A percentile compares a stretch with the other conserved stretches of the same genome.
These are phyloP conservation scores for Epicoccum nigrum DNA, from an alignment of 2,329 filamentous ascomycete species.

Conservation along the genomic window DNA sequence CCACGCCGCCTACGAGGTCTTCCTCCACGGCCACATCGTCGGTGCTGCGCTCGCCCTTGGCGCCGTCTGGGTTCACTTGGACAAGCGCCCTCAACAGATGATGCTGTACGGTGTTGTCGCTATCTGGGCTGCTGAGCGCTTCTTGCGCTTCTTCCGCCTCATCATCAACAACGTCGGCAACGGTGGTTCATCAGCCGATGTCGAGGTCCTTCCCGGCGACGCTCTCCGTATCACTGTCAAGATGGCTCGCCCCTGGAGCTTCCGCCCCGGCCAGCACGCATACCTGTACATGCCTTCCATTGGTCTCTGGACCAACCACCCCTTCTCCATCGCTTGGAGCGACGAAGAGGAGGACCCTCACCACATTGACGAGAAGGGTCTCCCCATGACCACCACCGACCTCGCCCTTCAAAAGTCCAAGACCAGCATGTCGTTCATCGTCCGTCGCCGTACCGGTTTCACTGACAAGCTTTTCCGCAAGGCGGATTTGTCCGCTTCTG, in stretches of 20 bases:
- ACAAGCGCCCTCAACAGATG: constrained; percentile 62
- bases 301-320: constrained; percentile 76
- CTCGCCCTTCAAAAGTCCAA: constrained; percentile 55
- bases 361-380: constrained; percentile 51
- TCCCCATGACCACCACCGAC: constrained; percentile 59
- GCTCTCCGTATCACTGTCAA: constrained; percentile 75
- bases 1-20: constrained; percentile 80
- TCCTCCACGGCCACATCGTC: constrained; percentile 74
- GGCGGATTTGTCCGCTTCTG: constrained; percentile 61
- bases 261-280: constrained; percentile 76
- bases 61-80: constrained; percentile 71
- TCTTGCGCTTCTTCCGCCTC: constrained; percentile 64
- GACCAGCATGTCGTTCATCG: constrained; percentile 76
- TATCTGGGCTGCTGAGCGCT: constrained; percentile 72
- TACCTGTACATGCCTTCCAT: constrained; percentile 79
- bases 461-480: constrained; percentile 80
- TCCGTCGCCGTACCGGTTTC: constrained; percentile 86
- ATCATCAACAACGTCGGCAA: constrained; percentile 69
- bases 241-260: constrained; percentile 77
- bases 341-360: constrained; percentile 61
- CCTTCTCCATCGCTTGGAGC: constrained; percentile 80
- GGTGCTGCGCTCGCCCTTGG: constrained; percentile 65
- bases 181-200: constrained; percentile 70
- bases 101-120: constrained; percentile 66
- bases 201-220: constrained; percentile 78